phyloP scores from a whole-genome alignment of 257 asterid genomes.

The Solanum corneliomulleri region DNA sequence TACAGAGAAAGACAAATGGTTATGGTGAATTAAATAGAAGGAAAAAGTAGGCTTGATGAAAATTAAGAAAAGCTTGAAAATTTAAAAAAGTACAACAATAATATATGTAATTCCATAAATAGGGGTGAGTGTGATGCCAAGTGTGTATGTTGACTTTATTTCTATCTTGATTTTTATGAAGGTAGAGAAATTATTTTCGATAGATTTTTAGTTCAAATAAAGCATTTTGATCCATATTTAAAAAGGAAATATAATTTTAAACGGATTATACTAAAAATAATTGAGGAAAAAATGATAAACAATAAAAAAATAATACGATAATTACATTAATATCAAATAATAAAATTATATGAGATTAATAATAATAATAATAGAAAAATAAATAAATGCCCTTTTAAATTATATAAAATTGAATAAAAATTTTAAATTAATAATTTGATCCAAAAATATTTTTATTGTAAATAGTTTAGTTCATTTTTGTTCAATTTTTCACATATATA shows the following conservation, averaged over 20 bases:
- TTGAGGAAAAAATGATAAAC: fast-evolving
- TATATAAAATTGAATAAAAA: too few relatives aligned
- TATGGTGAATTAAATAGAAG: neutral
- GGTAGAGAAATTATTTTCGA: fast-evolving
- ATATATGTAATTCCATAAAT: neutral
- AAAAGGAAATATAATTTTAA: neutral
- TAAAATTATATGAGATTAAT: neutral
- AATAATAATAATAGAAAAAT: neutral
- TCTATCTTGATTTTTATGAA: fast-evolving
- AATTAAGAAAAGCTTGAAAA: neutral
- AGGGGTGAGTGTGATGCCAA: fast-evolving
- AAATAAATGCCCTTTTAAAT: neutral
- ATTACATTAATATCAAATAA: neutral
- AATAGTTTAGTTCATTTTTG: neutral
- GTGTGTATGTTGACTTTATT: fast-evolving
- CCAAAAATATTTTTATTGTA: neutral
- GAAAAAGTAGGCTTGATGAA: neutral
- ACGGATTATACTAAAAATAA: neutral
- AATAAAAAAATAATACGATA: neutral
- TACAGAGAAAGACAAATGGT: neutral
- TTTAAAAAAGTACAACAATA: neutral
- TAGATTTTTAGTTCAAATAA: neutral
- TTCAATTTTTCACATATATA: neutral
- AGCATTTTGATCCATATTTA: fast-evolving
- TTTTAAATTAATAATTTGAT: too few relatives aligned